Evolutionary conservation across 2,329 filamentous ascomycete species (phyloP).

Genomic region (Claviceps citrina): DNA sequence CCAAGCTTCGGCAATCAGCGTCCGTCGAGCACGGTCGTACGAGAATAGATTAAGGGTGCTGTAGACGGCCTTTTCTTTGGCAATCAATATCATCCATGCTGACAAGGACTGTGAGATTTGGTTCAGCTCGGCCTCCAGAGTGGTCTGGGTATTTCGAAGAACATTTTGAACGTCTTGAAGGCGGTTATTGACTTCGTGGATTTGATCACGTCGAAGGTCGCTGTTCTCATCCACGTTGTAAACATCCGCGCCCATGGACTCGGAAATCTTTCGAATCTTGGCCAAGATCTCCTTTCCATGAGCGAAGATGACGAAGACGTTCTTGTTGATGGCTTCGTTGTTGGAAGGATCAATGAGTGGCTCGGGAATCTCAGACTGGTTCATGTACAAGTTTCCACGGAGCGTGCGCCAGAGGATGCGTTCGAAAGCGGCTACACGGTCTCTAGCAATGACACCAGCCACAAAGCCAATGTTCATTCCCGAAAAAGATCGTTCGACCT

Average conservation of each 20-base stretch:
- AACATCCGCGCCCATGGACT: constrained; percentile 87
- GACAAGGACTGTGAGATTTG: constrained; percentile 87
- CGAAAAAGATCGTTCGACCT: constrained; percentile 74
- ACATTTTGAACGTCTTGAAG: constrained; percentile 85
- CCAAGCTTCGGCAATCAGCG: constrained; percentile 95
- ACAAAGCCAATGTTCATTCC: constrained; percentile 99
- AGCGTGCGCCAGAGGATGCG: constrained; percentile 94
- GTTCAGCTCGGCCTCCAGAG: constrained; percentile 78
- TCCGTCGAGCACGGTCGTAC: constrained; percentile 89
- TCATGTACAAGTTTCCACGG: constrained; percentile 98
- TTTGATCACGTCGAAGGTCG: constrained; percentile 85
- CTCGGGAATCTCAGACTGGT: constrained; percentile 95
- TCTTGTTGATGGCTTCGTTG: constrained; percentile 89
- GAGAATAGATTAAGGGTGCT: constrained; percentile 92
- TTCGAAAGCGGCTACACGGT: constrained; percentile 89
- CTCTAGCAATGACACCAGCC: constrained; percentile 83
- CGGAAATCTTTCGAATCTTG: constrained; percentile 98
- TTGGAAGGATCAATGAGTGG: constrained; percentile 79
- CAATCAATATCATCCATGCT: constrained; percentile 93
- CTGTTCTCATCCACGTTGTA: constrained; percentile 97
- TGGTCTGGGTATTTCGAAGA: constrained; percentile 85
- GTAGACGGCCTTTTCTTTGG: constrained; percentile 97
- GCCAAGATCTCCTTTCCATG: constrained; percentile 96
- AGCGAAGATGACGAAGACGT: constrained; percentile 97
- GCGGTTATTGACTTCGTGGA: constrained; percentile 91